Conservation (phyloP, 2,329 filamentous ascomycete species). For the Paraphaeosphaeria sporulosa region DNA sequence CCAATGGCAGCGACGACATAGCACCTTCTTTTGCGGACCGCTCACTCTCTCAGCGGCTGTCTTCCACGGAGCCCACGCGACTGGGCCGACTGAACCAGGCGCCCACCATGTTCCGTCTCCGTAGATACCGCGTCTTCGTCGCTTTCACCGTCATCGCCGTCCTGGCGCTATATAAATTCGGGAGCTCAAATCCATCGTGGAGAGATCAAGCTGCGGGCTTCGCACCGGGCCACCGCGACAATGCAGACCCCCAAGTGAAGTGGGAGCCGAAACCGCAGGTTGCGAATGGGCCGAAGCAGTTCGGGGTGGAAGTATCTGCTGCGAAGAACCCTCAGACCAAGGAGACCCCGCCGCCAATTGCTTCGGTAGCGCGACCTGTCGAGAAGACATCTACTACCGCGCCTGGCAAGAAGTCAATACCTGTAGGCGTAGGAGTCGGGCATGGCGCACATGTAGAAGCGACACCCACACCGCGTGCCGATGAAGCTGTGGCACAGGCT, state of each 20-base stretch:
- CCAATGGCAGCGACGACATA: slow-evolving; percentile 32
- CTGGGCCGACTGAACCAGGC: slow-evolving; percentile 13
- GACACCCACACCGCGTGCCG: slow-evolving; percentile 20
- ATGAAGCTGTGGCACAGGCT: slow-evolving; percentile 45
- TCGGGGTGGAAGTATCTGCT: slow-evolving; percentile 40
- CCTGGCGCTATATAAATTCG: slow-evolving; percentile 63
- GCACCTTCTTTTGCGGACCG: slow-evolving; percentile 7
- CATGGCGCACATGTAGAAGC: slow-evolving; percentile 17
- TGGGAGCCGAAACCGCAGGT: slow-evolving; percentile 35
- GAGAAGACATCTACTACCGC: slow-evolving; percentile 22
- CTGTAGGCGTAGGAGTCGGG: slow-evolving; percentile 14
- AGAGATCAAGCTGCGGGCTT: slow-evolving; percentile 32
- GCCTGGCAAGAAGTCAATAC: slow-evolving; percentile 22
- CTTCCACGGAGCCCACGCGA: slow-evolving; percentile 21
- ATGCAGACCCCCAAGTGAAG: slow-evolving; percentile 26
- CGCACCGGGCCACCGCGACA: slow-evolving; percentile 22
- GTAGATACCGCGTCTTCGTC: slow-evolving; percentile 69
- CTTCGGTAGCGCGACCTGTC: slow-evolving; percentile 26
- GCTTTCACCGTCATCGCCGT: slow-evolving; percentile 63
- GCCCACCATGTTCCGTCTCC: slow-evolving; percentile 62
- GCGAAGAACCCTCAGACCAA: slow-evolving; percentile 34
- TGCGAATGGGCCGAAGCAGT: slow-evolving; percentile 42
- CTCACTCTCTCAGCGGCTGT: not conserved
- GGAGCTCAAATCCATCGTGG: slow-evolving; percentile 54
- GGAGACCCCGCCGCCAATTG: slow-evolving; percentile 41